These are phyloP conservation scores for Lignosus rhinocerotis DNA, from an alignment of 1,284 basidiomycete genomes.

Conservation along the genomic window DNA sequence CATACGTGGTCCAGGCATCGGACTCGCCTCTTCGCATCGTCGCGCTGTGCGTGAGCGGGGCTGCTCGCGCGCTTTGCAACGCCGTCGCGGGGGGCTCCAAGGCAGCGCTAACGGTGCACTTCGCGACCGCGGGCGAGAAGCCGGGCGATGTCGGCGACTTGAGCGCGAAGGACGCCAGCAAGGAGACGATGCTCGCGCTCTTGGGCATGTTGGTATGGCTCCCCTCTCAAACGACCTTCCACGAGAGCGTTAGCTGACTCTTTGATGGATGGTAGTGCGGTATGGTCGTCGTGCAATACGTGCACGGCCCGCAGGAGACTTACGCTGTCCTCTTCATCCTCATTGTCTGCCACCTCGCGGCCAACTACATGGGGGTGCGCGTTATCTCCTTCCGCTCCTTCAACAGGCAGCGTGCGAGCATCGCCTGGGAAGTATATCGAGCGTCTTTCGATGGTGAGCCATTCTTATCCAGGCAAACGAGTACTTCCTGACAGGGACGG, in stretches of 20 bases:
- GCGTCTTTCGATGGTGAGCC: constrained; percentile 5
- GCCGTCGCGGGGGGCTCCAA: constrained; percentile 68
- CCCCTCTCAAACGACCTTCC: not conserved
- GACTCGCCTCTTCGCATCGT: constrained; percentile 43
- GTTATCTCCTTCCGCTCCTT: constrained; percentile 55
- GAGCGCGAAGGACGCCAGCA: constrained; percentile 70
- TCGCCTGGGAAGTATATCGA: constrained; percentile 47
- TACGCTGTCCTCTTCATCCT: constrained; percentile 53
- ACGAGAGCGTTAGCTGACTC: not conserved
- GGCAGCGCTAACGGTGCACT: constrained; percentile 66
- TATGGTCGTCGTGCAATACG: constrained; percentile 54
- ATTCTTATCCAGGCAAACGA: not conserved
- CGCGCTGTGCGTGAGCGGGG: constrained; percentile 57
- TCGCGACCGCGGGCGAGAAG: constrained; percentile 47
- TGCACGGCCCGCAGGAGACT: constrained; percentile 49
- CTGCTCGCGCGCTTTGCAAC: constrained; percentile 56
- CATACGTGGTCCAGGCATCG: constrained; percentile 26
- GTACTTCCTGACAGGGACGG: not conserved
- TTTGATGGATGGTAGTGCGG: constrained; percentile 45
- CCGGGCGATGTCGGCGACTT: constrained; percentile 66
- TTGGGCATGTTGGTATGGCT: constrained; percentile 64
- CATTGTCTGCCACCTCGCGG: constrained; percentile 52
- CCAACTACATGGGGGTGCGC: constrained; percentile 62
- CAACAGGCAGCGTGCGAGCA: constrained; percentile 56
- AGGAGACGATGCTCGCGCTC: constrained; percentile 67